These are phyloP conservation scores for Aspergillus cristatus DNA, from an alignment of 495 filamentous ascomycete species.

Conservation along the genomic window DNA sequence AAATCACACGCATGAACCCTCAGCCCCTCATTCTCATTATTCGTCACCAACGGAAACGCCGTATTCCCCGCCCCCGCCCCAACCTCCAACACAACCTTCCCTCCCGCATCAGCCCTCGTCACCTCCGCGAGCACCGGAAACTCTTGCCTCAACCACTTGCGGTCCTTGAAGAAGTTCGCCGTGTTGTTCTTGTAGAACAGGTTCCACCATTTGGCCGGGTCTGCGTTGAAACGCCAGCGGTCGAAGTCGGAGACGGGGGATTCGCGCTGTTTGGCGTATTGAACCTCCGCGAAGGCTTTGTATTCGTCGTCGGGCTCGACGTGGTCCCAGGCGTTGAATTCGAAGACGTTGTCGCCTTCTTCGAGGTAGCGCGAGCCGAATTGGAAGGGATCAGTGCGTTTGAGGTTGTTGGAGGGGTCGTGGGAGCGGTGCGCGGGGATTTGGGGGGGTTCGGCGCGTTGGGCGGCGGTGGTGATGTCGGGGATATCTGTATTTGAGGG, in stretches of 20 bases:
- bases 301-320: constrained; percentile 79
- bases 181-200: constrained; percentile 93
- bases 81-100: constrained; percentile 67
- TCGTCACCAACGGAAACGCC: constrained; percentile 74
- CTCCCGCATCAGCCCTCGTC: constrained; percentile 52
- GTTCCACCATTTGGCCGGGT: constrained; percentile 95
- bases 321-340: constrained; percentile 98
- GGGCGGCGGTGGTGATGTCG: constrained; percentile 24
- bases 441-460: constrained; percentile 38
- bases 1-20: constrained; percentile 90
- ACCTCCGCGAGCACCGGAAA: constrained; percentile 74
- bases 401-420: constrained; percentile 50
- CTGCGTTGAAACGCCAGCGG: constrained; percentile 71
- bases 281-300: constrained; percentile 67
- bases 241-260: constrained; percentile 83
- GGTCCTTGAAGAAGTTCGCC: constrained; percentile 95
- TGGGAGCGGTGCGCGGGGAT: constrained; percentile 38
- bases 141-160: constrained; percentile 93
- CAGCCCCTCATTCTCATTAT: constrained; percentile 71
- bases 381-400: constrained; percentile 84
- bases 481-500: too few species aligned
- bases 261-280: constrained; percentile 73
- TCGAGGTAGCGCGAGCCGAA: constrained; percentile 85
- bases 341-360: constrained; percentile 75
- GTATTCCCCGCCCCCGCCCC: constrained; percentile 96